Percentiles rank a stretch among this genome's conserved stretches.
These are phyloP conservation scores for Blastobotrys proliferans DNA, from an alignment of 1,139 yeast genomes.

Conservation along the genomic window DNA sequence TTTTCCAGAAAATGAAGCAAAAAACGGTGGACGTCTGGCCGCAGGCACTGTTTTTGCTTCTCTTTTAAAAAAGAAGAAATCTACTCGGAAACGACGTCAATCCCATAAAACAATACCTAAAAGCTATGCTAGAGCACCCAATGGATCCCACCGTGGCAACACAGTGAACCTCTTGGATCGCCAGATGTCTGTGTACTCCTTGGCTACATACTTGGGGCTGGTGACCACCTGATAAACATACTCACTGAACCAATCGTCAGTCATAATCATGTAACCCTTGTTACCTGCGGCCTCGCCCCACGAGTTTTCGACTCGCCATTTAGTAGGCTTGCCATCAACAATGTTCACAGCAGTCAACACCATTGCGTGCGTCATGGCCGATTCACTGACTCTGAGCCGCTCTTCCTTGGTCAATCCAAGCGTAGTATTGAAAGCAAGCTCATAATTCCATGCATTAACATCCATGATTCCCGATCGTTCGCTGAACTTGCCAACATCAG, in stretches of 20 bases:
- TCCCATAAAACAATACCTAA: no score
- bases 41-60: no score
- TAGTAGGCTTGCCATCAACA: conserved; percentile 47
- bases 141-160: conserved; percentile 65
- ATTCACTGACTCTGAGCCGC: conserved; percentile 53
- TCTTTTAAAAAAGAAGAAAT: no score
- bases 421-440: conserved; percentile 50
- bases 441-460: conserved; percentile 51
- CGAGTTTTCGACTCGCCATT: conserved; percentile 69
- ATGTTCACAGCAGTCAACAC: conserved; percentile 60
- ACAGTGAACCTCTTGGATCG: conserved; percentile 46
- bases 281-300: conserved; percentile 63
- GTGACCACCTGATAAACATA: conserved; percentile 65
- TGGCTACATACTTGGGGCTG: conserved; percentile 44
- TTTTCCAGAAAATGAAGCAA: no score
- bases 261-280: conserved; percentile 60
- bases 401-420: conserved; percentile 50
- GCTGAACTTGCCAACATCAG: conserved; percentile 60
- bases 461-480: conserved; percentile 55
- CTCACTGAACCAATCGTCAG: conserved; percentile 64
- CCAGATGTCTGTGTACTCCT: conserved; percentile 46
- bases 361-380: conserved; percentile 55
- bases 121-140: conserved; percentile 55
- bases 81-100: no score
- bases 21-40: no score